These are phyloP conservation scores for Xylariaceae sp. DNA, from an alignment of 2,329 filamentous ascomycete species.

Conservation along the genomic window DNA sequence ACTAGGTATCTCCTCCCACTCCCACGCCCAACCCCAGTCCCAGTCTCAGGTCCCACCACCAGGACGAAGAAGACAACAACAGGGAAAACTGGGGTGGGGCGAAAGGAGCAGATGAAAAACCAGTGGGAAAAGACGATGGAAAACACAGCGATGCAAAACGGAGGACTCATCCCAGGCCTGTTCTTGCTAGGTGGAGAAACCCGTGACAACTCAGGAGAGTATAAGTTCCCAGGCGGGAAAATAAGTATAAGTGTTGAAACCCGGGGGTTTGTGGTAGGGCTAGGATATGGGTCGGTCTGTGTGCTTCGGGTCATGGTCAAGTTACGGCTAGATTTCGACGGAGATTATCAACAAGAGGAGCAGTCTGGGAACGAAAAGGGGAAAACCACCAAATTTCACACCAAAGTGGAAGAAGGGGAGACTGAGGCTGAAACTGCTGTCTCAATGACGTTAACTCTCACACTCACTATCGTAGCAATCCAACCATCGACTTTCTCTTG, in stretches of 20 bases:
- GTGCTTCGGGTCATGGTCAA: slow-evolving; percentile 14
- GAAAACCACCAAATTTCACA: not conserved
- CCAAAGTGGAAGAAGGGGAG: not conserved
- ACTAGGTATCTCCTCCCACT: slow-evolving; percentile 31
- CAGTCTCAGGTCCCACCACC: not conserved
- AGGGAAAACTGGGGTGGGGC: not conserved
- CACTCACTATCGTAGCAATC: not conserved
- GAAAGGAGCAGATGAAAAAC: not conserved
- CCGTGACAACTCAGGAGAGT: slow-evolving; percentile 2
- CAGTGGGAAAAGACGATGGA: not conserved
- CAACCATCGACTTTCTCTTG: no score
- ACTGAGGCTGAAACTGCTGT: not conserved
- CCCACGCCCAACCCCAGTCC: not conserved
- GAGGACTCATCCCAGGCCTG: slow-evolving; percentile 8
- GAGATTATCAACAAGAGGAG: slow-evolving; percentile 3
- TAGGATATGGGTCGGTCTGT: slow-evolving; percentile 10
- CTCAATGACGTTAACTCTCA: not conserved
- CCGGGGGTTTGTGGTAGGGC: slow-evolving; percentile 13
- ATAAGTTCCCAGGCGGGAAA: slow-evolving; percentile 5
- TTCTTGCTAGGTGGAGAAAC: slow-evolving; percentile 13
- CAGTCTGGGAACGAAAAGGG: slow-evolving; percentile 1
- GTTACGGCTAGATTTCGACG: slow-evolving; percentile 12
- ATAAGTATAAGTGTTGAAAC: slow-evolving; percentile 9
- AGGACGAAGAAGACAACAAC: not conserved
- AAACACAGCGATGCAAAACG: no score